Base-by-base conservation (phyloP, 1,139 yeast genomes). In the Petasospora rhodanensis region DNA sequence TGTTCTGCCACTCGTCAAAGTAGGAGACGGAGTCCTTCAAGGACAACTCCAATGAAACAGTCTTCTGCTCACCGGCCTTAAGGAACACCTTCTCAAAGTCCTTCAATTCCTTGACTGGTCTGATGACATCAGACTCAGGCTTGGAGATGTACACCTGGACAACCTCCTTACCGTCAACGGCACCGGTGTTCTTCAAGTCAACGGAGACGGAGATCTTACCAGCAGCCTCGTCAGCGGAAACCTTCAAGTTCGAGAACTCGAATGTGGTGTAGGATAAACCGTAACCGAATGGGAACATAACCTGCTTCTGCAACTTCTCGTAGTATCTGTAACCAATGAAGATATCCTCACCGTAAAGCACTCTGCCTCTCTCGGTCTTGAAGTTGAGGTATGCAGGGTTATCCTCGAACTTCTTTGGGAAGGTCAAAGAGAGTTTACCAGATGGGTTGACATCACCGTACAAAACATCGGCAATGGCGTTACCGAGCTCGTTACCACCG, bases 371-470 rank as follows among this genome's bases (percentile, higher is more conserved):
- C 37, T 68, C 68, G 16, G 68, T 56, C 25, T 51, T 48, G 49
- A 54, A 66, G 48, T 59, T 64, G 51, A 72, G 74, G 43, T 58
- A 66, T 18, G 77, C 74, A 53, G 73, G 78, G 41, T 66, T 67
- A 42, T 68, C 73, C 45, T 65, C 60, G 29, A 62, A 47, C 37
- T 58, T 62, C 37, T 38, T 28, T 39, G 82, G 82, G 65, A 68
- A 75, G 4, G 82, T 68, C 38, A 78, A 64, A 2, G 84, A 73
- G 31, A 79, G 58, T 49, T 71, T 76, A 23, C 82, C 86, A 22
- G 74, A 68, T 23, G 86, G 85, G 50, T 75, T 76, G 13, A 64
- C 68, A 32, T 76, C 82, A 14, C 85, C 86, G 53, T 73, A 79
- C 34, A 75, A 47, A 18, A 74, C 66, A 44, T 75, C 79, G 2